Evolutionary conservation across 2,329 filamentous ascomycete species (phyloP).

Genomic region (Hypoxylon sp.): DNA sequence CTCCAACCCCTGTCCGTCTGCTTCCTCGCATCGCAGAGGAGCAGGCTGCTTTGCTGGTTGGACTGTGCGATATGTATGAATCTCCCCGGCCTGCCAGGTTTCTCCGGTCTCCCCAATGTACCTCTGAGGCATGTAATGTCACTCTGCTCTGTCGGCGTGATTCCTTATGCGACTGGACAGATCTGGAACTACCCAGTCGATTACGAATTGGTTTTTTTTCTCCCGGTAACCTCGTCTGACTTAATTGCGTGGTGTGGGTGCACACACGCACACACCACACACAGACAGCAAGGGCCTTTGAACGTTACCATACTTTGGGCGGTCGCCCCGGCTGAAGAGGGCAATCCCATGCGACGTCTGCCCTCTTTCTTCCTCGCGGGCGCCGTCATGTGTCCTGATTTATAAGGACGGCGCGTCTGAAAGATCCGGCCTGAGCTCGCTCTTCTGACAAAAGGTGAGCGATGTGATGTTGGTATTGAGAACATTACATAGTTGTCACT

Average conservation of each 20-base stretch:
- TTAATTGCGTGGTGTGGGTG: slow-evolving; percentile 33
- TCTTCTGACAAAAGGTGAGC: slow-evolving; percentile 11
- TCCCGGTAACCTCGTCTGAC: slow-evolving; percentile 34
- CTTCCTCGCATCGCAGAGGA: slow-evolving; percentile 10
- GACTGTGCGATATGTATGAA: neutral
- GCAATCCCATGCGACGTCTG: slow-evolving; percentile 30
- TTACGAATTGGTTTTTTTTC: too few relatives aligned
- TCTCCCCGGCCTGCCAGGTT: slow-evolving; percentile 12
- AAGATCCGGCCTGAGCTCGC: slow-evolving; percentile 15
- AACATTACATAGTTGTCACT: slow-evolving; percentile 13
- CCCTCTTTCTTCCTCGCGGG: slow-evolving; percentile 16
- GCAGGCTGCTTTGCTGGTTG: too few relatives aligned
- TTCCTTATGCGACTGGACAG: slow-evolving; percentile 26
- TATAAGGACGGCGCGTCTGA: slow-evolving; percentile 17
- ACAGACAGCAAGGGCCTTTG: slow-evolving; percentile 11
- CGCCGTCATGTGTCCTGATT: slow-evolving; percentile 10
- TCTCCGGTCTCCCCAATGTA: slow-evolving; percentile 30
- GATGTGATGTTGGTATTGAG: too few relatives aligned
- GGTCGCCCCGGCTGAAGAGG: slow-evolving; percentile 25
- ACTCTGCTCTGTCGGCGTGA: slow-evolving; percentile 26
- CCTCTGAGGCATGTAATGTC: slow-evolving; percentile 16
- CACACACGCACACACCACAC: too few relatives aligned
- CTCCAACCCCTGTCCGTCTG: slow-evolving; percentile 9
- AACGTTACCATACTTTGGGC: slow-evolving; percentile 25
- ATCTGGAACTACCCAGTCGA: slow-evolving; percentile 33